phyloP scores from a whole-genome alignment of 257 asterid species.

The Lithospermum erythrorhizon region DNA sequence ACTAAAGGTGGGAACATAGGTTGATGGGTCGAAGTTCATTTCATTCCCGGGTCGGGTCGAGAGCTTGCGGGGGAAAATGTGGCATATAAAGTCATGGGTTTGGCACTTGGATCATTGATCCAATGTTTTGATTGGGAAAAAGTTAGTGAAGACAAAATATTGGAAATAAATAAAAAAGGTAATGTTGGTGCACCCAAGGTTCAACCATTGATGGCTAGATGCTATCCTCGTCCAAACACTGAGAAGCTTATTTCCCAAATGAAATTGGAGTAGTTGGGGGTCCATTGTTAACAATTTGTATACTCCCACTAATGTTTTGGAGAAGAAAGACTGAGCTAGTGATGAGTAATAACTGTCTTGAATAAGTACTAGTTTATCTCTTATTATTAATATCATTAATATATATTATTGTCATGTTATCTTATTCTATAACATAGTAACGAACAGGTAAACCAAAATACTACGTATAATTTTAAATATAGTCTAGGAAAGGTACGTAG shows the following conservation, averaged over 20 bases:
- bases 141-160: neutral
- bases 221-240: conserved; percentile 29
- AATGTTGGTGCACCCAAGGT: conserved; percentile 43
- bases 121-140: conserved; percentile 69
- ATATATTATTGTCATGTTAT: too few species aligned
- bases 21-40: conserved; percentile 22
- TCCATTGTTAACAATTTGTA: too few species aligned
- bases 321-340: too few species aligned
- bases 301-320: too few species aligned
- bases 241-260: conserved; percentile 21
- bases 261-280: neutral
- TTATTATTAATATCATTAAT: too few species aligned
- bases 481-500: too few species aligned
- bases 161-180: conserved; percentile 30
- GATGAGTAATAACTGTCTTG: too few species aligned
- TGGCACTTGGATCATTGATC: conserved; percentile 42
- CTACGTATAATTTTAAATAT: too few species aligned
- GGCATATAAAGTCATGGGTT: conserved; percentile 37
- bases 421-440: too few species aligned
- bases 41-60: conserved; percentile 64
- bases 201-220: conserved; percentile 40
- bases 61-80: conserved; percentile 59
- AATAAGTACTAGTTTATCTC: too few species aligned
- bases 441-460: too few species aligned
- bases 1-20: conserved; percentile 8